phyloP scores from a whole-genome alignment of 805 yeast species.

The Blastobotrys robertii region DNA sequence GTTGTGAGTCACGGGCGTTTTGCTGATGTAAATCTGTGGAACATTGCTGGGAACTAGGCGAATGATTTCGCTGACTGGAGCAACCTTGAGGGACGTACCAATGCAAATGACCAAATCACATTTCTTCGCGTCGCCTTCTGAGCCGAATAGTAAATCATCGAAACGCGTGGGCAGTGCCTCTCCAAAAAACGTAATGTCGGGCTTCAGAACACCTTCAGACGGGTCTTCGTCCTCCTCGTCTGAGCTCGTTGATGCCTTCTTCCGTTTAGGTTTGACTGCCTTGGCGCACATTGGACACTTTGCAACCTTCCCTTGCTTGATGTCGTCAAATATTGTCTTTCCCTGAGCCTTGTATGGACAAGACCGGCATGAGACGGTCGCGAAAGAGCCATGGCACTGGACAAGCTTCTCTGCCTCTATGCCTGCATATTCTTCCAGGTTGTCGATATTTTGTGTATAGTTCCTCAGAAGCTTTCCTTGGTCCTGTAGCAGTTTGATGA shows the following conservation, averaged over 20 bases:
- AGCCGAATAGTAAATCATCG: slow-evolving; percentile 38
- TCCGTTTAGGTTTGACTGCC: slow-evolving; percentile 28
- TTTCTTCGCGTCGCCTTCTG: slow-evolving; percentile 41
- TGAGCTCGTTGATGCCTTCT: slow-evolving; percentile 21
- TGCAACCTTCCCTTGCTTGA: slow-evolving; percentile 53
- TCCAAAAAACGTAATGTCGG: slow-evolving; percentile 88
- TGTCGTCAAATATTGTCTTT: slow-evolving; percentile 47
- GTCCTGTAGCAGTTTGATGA: slow-evolving; percentile 63
- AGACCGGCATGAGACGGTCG: slow-evolving; percentile 73
- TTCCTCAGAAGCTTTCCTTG: slow-evolving; percentile 69
- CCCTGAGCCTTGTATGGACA: slow-evolving; percentile 65
- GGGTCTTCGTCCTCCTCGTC: slow-evolving; percentile 23
- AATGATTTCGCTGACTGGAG: slow-evolving; percentile 87
- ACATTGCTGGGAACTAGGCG: slow-evolving; percentile 58
- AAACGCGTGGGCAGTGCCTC: slow-evolving; percentile 68
- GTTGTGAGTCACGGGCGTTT: slow-evolving; percentile 63
- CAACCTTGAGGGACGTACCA: slow-evolving; percentile 86
- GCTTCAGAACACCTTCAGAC: slow-evolving; percentile 71
- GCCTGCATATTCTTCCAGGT: slow-evolving; percentile 76
- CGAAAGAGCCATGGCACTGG: slow-evolving; percentile 92
- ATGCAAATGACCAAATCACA: slow-evolving; percentile 79
- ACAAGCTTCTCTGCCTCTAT: slow-evolving; percentile 54
- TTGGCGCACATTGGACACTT: slow-evolving; percentile 57
- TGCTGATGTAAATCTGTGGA: slow-evolving; percentile 75
- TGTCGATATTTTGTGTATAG: slow-evolving; percentile 88